A percentile compares a stretch with the other conserved stretches of the same genome.
These are phyloP conservation scores for Blastobotrys peoriensis DNA, from an alignment of 805 yeast genomes.

Conservation along the genomic window DNA sequence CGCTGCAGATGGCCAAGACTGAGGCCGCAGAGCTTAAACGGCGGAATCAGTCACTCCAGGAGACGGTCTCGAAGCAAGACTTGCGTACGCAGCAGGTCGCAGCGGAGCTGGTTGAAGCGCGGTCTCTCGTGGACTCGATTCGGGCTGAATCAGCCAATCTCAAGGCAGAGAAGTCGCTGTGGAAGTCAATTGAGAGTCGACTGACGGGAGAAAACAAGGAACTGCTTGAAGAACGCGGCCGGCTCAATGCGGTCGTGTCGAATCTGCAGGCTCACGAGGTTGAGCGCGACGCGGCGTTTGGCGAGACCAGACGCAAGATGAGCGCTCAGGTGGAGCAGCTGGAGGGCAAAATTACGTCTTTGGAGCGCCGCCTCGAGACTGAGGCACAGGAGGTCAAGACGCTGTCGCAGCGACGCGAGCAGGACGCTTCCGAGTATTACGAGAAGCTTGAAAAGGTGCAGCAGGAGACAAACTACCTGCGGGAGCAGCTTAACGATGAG, in stretches of 20 bases:
- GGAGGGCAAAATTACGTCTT: conserved; percentile 39
- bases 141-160: conserved; percentile 44
- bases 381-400: conserved; percentile 48
- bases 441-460: conserved; percentile 54
- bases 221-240: conserved; percentile 52
- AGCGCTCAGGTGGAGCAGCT: conserved; percentile 44
- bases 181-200: conserved; percentile 44
- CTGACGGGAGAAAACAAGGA: conserved; percentile 47
- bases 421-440: conserved; percentile 51
- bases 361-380: conserved; percentile 43
- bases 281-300: conserved; percentile 52
- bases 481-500: conserved; percentile 40
- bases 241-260: conserved; percentile 49
- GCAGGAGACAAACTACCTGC: conserved; percentile 38
- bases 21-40: conserved; percentile 43
- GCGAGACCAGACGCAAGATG: conserved; percentile 46
- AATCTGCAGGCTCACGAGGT: conserved; percentile 55
- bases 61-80: conserved; percentile 43
- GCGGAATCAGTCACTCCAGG: conserved; percentile 38
- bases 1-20: conserved; percentile 35
- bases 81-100: conserved; percentile 40
- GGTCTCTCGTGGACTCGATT: conserved; percentile 38
- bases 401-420: conserved; percentile 47
- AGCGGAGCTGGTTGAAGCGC: conserved; percentile 52
- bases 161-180: conserved; percentile 48